Percentiles rank a stretch among this genome's conserved stretches.
phyloP scores from a whole-genome alignment of 257 asterid genomes.

The Linaria vulgaris region DNA sequence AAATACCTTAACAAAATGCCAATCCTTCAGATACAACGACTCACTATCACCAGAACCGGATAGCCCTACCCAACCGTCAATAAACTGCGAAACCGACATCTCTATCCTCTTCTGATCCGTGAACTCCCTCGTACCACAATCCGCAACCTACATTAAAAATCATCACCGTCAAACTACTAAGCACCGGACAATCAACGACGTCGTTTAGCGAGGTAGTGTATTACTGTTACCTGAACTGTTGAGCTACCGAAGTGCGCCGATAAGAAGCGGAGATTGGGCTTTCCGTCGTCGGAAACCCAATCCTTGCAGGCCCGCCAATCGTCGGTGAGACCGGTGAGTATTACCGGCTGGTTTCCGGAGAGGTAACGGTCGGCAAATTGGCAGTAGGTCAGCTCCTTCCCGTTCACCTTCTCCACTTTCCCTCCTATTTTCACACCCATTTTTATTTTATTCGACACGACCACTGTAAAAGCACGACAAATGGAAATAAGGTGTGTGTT shows the following conservation, averaged over 20 bases:
- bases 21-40: conserved; percentile 80
- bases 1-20: conserved; percentile 92
- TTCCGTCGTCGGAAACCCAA: conserved; percentile 69
- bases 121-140: conserved; percentile 72
- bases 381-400: conserved; percentile 52
- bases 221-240: conserved; percentile 62
- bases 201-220: too few relatives aligned
- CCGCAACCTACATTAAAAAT: conserved; percentile 62
- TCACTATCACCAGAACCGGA: conserved; percentile 31
- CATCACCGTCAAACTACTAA: too few relatives aligned
- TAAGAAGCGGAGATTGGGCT: conserved; percentile 66
- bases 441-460: too few relatives aligned
- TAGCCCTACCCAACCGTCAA: conserved; percentile 47
- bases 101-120: conserved; percentile 82
- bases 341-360: conserved; percentile 63
- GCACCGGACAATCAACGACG: too few relatives aligned
- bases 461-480: too few relatives aligned
- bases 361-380: conserved; percentile 60
- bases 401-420: conserved; percentile 71
- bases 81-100: conserved; percentile 79
- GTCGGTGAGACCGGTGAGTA: conserved; percentile 81
- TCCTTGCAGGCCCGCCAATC: conserved; percentile 82
- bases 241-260: conserved; percentile 72
- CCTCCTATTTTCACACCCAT: conserved; percentile 46
- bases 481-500: too few relatives aligned